These are phyloP conservation scores for Cystofilobasidium capitatum DNA, from an alignment of 768 basidiomycete species.

Conservation along the genomic window DNA sequence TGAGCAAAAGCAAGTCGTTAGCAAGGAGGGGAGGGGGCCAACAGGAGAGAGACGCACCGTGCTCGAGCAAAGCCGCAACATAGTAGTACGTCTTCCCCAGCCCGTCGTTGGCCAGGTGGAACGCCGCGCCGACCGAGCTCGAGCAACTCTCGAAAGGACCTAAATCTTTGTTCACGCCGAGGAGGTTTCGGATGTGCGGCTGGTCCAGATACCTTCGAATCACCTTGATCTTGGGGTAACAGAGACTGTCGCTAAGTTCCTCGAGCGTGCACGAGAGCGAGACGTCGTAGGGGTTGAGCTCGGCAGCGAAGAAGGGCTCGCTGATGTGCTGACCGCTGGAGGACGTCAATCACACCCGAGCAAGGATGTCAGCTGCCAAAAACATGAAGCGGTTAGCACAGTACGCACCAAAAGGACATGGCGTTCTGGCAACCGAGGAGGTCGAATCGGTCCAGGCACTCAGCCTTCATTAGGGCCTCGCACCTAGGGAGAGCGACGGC, in stretches of 20 bases:
- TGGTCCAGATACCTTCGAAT: constrained; percentile 57
- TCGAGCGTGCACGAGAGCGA: constrained; percentile 49
- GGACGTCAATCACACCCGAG: neutral
- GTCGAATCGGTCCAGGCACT: constrained; percentile 61
- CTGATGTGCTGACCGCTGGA: constrained; percentile 46
- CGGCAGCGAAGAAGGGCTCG: constrained; percentile 41
- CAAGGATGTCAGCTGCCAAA: neutral
- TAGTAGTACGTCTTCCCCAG: constrained; percentile 47
- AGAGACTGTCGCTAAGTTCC: constrained; percentile 48
- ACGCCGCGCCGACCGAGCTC: constrained; percentile 45
- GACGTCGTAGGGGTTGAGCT: constrained; percentile 54
- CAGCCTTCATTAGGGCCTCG: constrained; percentile 48
- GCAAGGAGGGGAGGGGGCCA: neutral
- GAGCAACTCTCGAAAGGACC: constrained; percentile 56
- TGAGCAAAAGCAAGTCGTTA: neutral
- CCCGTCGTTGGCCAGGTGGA: constrained; percentile 53
- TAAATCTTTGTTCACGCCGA: constrained; percentile 52
- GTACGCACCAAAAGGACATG: constrained; percentile 50
- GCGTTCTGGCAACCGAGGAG: constrained; percentile 59
- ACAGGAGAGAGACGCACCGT: neutral
- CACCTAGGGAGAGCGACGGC: constrained; percentile 46
- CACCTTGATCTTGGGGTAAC: constrained; percentile 49
- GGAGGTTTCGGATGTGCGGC: constrained; percentile 46
- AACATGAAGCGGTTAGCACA: neutral
- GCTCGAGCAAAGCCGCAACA: constrained; percentile 58